Evolutionary conservation across 176 grass and related monocot genomes (phyloP), one percentile per base, ranked within the genome.

Genomic region (Zea luxurians): DNA sequence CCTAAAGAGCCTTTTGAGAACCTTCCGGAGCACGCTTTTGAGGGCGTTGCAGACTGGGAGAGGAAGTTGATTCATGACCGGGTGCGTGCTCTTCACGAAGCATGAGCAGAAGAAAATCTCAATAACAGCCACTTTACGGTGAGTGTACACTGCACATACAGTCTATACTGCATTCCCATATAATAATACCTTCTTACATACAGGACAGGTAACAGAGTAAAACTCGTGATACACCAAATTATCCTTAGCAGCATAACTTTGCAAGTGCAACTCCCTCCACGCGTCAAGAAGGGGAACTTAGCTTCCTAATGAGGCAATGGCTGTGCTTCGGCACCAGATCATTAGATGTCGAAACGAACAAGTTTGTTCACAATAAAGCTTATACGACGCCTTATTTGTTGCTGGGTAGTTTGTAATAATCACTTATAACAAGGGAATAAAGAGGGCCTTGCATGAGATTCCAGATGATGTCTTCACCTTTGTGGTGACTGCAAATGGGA

Each of bases 1-100:
- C n/a, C n/a, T n/a, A 94, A 92, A 70, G 87, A 98, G n/a, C 81
- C 87, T 71, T 98, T 92, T 81, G 95, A 98, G 75, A 87, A 13
- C 59, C 83, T 98, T 37, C 80, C 83, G 7, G 89, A 98, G 37
- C 70, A 92, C 81, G 92, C 95, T 71, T 98, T 94, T 3, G 83
- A 71, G 60, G 87, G 71, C 34, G 50, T 98, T 73, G 66, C 89
- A 2, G 78, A 76, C 58, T 92, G 80, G 70, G 95, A 98, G 78
- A 89, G 89, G 61, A 93, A 71, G 61, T 65, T 94, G 70, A 87
- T 98, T 84, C 85, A 88, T 37, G 81, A 94, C 13, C 36, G 57
- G 38, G 81, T 98, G 6, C 85, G 75, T 72, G 85, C 84, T 66
- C 81, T 90, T 53, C 21, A 78, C 3, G 45, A 83, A 48, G 80